These are phyloP conservation scores for Colletotrichum gloeosporioides DNA, from an alignment of 2,329 filamentous ascomycete species.

Conservation along the genomic window DNA sequence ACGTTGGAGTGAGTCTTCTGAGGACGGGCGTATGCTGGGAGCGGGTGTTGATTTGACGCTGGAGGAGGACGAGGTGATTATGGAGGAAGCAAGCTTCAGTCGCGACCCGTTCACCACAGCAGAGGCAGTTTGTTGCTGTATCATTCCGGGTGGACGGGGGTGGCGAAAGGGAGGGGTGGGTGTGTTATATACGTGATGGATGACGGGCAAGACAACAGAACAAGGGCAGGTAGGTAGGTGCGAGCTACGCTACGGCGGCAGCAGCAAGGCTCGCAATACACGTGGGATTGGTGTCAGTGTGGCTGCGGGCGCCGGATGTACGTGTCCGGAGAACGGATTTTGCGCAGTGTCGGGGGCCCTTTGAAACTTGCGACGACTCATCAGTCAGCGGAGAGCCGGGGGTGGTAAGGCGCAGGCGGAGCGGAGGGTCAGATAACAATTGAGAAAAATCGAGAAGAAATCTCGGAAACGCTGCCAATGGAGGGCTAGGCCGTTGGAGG, in stretches of 20 bases:
- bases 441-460: not conserved
- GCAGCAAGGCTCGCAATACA: not conserved
- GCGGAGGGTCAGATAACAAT: not conserved
- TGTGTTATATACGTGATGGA: conserved; percentile 22
- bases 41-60: not conserved
- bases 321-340: conserved; percentile 7
- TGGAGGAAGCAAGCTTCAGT: conserved; percentile 34
- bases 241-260: not conserved
- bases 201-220: not conserved
- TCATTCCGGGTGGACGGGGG: conserved; percentile 41
- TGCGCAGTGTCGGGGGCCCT: not conserved
- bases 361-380: conserved; percentile 19
- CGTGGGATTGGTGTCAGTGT: conserved; percentile 1
- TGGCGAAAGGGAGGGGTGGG: conserved; percentile 19
- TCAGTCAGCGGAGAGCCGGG: conserved; percentile 7
- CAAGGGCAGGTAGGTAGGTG: not conserved
- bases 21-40: conserved; percentile 1
- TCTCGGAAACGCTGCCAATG: not conserved
- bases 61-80: conserved; percentile 16
- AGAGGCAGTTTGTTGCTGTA: conserved; percentile 46
- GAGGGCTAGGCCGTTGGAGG: not conserved
- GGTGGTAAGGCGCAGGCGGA: not conserved
- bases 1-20: conserved; percentile 11
- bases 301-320: not conserved
- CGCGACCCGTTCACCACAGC: conserved; percentile 47